Base-by-base conservation (phyloP, 108 stramenopile genomes). In the Halocafeteria seosinensis region DNA sequence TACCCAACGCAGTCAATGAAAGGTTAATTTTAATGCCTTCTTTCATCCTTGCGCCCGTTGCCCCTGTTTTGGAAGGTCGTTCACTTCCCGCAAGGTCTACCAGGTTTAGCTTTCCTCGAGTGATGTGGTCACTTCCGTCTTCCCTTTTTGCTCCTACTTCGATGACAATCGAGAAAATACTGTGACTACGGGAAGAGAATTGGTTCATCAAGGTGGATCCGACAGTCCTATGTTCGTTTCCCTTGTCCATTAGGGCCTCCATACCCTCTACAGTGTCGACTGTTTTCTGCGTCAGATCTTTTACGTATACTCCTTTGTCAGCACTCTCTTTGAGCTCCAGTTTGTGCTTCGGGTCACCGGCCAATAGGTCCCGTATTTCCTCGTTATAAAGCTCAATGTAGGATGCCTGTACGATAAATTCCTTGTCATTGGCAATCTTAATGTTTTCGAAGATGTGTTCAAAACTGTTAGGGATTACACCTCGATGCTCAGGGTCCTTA, bases 1-100 rank as follows among this genome's bases (percentile, higher is more conserved):
- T 94, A 21, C 94, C 94, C 30, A 98, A 85, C 8, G 94, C 91
- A 60, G 91, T 85, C 21, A 98, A 84, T 65, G 88, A 90, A 51
- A 89, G 76, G 67, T 98, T 98, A 66, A 71, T 81, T 64, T 80
- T 78, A 64, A 70, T 63, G 36, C 80, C 82, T 37, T 84, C 82
- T 53, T 79, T 79, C 13, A 84, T 55, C 0, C 78, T 62, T 17
- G 75, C 71, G 11, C 80, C 82, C n/a, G 50, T 69, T 17, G 80
- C 82, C 31, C 78, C 78, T 3, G 80, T 81, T 55, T 81, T 81
- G 62, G 55, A 65, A 24, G 73, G 75, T 31, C 82, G 59, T 72
- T 84, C 80, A 38, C 55, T 61, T 12, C 78, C 82, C 11, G 82
- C 82, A 11, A 84, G 68, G 29, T 84, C 82, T 34, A 81, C 78